These are phyloP conservation scores for Pseudopithomyces maydicus DNA, from an alignment of 2,329 filamentous ascomycete species.

Conservation along the genomic window DNA sequence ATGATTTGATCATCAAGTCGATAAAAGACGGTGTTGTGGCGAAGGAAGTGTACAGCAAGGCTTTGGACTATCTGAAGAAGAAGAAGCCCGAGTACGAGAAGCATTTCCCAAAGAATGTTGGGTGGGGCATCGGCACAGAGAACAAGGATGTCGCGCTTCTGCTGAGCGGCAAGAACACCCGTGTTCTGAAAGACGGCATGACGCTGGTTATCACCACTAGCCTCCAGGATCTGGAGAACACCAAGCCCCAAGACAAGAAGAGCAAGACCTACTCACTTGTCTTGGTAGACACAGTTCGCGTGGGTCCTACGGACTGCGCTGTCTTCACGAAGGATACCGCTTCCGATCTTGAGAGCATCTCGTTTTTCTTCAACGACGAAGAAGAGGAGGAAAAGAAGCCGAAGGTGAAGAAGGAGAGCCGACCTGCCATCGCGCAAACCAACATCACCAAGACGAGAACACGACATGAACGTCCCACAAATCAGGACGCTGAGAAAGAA, in stretches of 20 bases:
- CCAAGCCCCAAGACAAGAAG: constrained; percentile 84
- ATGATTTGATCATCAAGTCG: constrained; percentile 88
- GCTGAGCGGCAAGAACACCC: constrained; percentile 83
- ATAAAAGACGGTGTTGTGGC: constrained; percentile 83
- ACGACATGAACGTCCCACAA: constrained; percentile 85
- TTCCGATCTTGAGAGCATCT: constrained; percentile 89
- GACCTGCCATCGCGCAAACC: constrained; percentile 86
- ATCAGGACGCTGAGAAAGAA: constrained; percentile 88
- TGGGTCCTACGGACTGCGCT: constrained; percentile 75
- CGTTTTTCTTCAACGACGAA: constrained; percentile 98
- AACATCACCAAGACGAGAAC: constrained; percentile 95
- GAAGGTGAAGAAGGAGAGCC: constrained; percentile 80
- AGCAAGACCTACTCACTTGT: constrained; percentile 88
- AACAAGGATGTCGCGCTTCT: constrained; percentile 81
- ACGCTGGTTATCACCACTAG: constrained; percentile 90
- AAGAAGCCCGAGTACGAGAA: constrained; percentile 97
- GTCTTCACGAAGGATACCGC: constrained; percentile 94
- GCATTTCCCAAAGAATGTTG: constrained; percentile 91
- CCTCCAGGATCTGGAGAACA: constrained; percentile 86
- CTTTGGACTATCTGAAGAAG: constrained; percentile 75
- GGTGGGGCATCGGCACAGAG: constrained; percentile 91
- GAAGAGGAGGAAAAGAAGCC: constrained; percentile 82
- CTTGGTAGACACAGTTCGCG: constrained; percentile 90
- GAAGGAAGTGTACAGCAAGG: constrained; percentile 92
- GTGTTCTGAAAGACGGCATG: constrained; percentile 93